A percentile compares a stretch with the other conserved stretches of the same genome.
These are phyloP conservation scores for Parafenestella ontariensis DNA, from an alignment of 2,329 filamentous ascomycete species.

Conservation along the genomic window DNA sequence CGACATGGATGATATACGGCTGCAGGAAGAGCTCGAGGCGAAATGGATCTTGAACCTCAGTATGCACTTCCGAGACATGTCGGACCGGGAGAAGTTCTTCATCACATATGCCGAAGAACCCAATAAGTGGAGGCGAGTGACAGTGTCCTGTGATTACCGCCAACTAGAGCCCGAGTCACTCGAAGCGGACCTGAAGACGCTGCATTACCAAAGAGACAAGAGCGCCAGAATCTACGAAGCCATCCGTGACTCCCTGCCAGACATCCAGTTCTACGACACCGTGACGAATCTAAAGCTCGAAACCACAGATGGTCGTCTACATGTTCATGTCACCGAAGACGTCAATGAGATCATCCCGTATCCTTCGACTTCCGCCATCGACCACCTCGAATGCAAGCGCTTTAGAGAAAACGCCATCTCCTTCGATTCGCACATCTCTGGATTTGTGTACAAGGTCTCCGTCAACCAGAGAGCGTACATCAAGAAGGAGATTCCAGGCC, in stretches of 20 bases:
- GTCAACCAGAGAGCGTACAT: constrained; percentile 76
- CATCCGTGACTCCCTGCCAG: constrained; percentile 87
- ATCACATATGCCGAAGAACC: constrained; percentile 88
- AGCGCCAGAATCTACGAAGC: constrained; percentile 92
- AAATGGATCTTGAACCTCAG: constrained; percentile 97
- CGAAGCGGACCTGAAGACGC: constrained; percentile 78
- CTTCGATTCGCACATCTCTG: constrained; percentile 93
- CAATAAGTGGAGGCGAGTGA: constrained; percentile 83
- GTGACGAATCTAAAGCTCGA: constrained; percentile 96
- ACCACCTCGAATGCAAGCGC: constrained; percentile 67
- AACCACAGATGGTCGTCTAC: constrained; percentile 83
- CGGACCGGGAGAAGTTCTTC: constrained; percentile 96
- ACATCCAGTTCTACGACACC: constrained; percentile 95
- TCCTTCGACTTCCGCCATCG: constrained; percentile 74
- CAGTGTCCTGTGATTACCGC: constrained; percentile 92
- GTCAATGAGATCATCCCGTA: constrained; percentile 93
- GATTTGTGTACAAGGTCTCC: constrained; percentile 93
- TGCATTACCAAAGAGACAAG: constrained; percentile 89
- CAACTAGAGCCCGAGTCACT: constrained; percentile 80
- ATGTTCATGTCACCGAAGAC: constrained; percentile 98
- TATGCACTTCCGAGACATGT: constrained; percentile 96
- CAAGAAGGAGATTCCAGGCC: constrained; percentile 97
- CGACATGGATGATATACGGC: constrained; percentile 63
- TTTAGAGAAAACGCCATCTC: constrained; percentile 77
- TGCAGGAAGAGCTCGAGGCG: constrained; percentile 82